Evolutionary conservation across 768 basidiomycete genomes (phyloP), one percentile per base, ranked within the genome.

Genomic region (Rhizopogon vesiculosus): DNA sequence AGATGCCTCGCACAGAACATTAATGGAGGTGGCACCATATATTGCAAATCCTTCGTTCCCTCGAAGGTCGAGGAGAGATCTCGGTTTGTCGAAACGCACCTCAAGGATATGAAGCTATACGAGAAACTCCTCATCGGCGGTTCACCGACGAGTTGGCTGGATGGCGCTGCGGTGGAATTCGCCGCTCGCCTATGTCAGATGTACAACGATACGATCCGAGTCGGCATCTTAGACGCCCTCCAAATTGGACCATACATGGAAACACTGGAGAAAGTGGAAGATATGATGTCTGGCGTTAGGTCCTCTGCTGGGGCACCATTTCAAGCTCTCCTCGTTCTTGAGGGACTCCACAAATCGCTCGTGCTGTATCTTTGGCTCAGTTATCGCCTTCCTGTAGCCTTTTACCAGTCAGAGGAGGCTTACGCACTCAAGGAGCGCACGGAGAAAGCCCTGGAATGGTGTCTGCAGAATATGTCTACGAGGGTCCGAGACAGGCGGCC

Each of bases 311-410:
- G 53, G 31, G 38, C 40, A 44, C 12, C 44, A 39, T 6, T 45
- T 42, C 56, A 60, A 0, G 65, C 66, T 1, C 46, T 69, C 43
- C 60, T 41, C 38, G 58, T 54, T n/a, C 69, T 98, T 45, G 95
- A 98, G 69, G 75, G 78, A 5, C 70, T 91, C 57, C 93, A 99
- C 71, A 88, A 87, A 62, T 72, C 82, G 31, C 63, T 92, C 29
- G 84, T 87, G 13, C 61, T 88, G 19, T 98, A 98, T 70, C 74
- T 93, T 48, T 99, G 96, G 96, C 76, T 94, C 59, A 76, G 78
- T n/a, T 85, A 82, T 67, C 85, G 94, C 40, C 77, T 82, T 56
- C 76, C 82, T 0, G 75, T 91, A 51, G 76, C 84, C 7, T 98
- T 89, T 67, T 69, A 79, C 4, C 76, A 87, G n/a, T 72, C 78